These are phyloP conservation scores for Citrus sinensis DNA, from an alignment of 345 rosid species.

Conservation along the genomic window DNA sequence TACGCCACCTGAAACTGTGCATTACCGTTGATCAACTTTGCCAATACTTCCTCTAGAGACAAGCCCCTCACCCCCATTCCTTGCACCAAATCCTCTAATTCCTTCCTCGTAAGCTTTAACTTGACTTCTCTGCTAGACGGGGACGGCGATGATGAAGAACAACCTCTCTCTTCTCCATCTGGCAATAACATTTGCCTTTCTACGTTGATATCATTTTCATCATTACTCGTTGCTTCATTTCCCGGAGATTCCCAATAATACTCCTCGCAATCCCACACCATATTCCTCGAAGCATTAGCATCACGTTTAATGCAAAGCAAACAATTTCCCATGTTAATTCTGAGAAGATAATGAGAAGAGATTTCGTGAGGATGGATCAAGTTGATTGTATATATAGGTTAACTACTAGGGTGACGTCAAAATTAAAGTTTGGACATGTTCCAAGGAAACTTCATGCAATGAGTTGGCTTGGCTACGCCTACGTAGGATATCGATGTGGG, in stretches of 20 bases:
- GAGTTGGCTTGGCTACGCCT: not conserved
- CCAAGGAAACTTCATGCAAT: not conserved
- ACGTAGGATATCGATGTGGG: not conserved
- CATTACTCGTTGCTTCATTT: not conserved
- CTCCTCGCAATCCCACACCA: slow-evolving; percentile 36
- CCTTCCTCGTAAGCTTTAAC: slow-evolving; percentile 66
- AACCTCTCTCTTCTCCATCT: not conserved
- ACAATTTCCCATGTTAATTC: slow-evolving; percentile 47
- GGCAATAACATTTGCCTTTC: slow-evolving; percentile 21
- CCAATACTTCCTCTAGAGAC: slow-evolving; percentile 35
- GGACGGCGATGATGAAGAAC: slow-evolving; percentile 15
- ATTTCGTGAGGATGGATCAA: not conserved
- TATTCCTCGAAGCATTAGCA: slow-evolving; percentile 10
- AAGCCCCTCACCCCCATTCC: slow-evolving; percentile 42
- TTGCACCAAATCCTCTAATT: slow-evolving; percentile 47
- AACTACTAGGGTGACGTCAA: too few species aligned
- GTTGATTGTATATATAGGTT: not conserved
- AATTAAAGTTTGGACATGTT: not conserved
- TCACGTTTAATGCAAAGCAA: not conserved
- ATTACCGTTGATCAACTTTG: slow-evolving; percentile 12
- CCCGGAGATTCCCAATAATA: slow-evolving; percentile 23
- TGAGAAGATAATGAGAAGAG: slow-evolving; percentile 9
- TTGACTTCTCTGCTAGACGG: slow-evolving; percentile 42
- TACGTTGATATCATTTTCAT: not conserved
- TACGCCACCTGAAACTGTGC: slow-evolving; percentile 12